Evolutionary conservation across 2,329 filamentous ascomycete species (phyloP).

Genomic region (Ustulina deusta): DNA sequence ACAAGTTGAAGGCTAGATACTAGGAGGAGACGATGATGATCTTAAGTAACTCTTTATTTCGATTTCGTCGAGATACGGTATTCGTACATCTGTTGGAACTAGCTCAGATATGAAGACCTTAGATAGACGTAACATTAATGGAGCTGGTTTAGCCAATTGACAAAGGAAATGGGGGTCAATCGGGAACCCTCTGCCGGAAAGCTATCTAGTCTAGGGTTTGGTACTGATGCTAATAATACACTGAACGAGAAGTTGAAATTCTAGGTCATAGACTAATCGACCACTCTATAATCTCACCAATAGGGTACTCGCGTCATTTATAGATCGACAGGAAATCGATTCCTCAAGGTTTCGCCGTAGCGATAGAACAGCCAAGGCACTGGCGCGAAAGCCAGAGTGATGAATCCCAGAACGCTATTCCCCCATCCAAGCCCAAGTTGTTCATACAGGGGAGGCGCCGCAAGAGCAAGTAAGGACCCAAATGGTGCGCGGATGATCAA

Average conservation of each 20-base stretch:
- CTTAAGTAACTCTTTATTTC: background rate
- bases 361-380: slow-evolving; percentile 33
- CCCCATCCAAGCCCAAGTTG: slow-evolving; percentile 35
- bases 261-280: background rate
- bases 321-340: slow-evolving; percentile 11
- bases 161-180: background rate
- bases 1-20: background rate
- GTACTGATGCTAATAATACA: background rate
- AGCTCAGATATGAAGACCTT: background rate
- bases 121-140: background rate
- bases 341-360: slow-evolving; percentile 29
- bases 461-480: slow-evolving; percentile 30
- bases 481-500: slow-evolving; percentile 30
- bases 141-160: background rate
- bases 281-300: background rate
- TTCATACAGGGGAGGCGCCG: slow-evolving; percentile 28
- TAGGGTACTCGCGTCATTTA: background rate
- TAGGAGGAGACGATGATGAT: background rate
- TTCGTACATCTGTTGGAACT: background rate
- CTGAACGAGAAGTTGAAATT: background rate
- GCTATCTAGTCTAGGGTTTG: background rate
- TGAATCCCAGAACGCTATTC: slow-evolving; percentile 32
- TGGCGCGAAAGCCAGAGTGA: slow-evolving; percentile 26
- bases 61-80: background rate
- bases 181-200: background rate